A percentile compares a stretch with the other conserved stretches of the same genome.
These are phyloP conservation scores for Xylaria bambusicola DNA, from an alignment of 495 filamentous ascomycete genomes.

Conservation along the genomic window DNA sequence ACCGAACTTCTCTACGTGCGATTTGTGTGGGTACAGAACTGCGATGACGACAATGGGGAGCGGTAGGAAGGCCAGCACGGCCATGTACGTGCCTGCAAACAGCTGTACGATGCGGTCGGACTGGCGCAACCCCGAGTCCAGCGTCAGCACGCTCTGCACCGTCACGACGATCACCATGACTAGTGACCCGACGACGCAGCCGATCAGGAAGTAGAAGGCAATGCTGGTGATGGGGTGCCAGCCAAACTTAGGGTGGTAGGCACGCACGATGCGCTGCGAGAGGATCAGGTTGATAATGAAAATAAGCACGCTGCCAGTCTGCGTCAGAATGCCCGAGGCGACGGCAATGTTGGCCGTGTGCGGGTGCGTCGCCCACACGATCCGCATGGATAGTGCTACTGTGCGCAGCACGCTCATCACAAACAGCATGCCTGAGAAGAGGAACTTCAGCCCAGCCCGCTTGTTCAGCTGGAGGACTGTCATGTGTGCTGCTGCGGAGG, in stretches of 20 bases:
- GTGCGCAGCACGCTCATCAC: slow-evolving; percentile 79
- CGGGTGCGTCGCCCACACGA: slow-evolving; percentile 54
- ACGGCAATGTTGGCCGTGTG: slow-evolving; percentile 60
- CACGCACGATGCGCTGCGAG: slow-evolving; percentile 73
- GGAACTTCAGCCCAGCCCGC: slow-evolving; percentile 64
- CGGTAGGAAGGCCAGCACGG: slow-evolving; percentile 74
- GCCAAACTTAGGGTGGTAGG: slow-evolving; percentile 68
- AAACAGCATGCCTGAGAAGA: slow-evolving; percentile 67
- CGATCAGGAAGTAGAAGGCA: slow-evolving; percentile 60
- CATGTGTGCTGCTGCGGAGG: slow-evolving; percentile 63
- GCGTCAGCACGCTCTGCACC: slow-evolving; percentile 68
- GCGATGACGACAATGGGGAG: slow-evolving; percentile 61
- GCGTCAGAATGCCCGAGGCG: slow-evolving; percentile 71
- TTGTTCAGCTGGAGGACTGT: slow-evolving; percentile 63
- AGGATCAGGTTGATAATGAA: slow-evolving; percentile 82
- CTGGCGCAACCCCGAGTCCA: slow-evolving; percentile 45
- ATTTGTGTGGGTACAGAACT: slow-evolving; percentile 50
- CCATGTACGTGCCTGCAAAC: slow-evolving; percentile 65
- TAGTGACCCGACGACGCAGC: slow-evolving; percentile 61
- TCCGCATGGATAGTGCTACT: slow-evolving; percentile 65
- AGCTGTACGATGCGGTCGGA: slow-evolving; percentile 66
- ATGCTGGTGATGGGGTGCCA: slow-evolving; percentile 57
- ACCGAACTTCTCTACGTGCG: slow-evolving; percentile 69
- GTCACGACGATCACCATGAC: slow-evolving; percentile 68
- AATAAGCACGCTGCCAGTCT: slow-evolving; percentile 75